phyloP scores from a whole-genome alignment of 768 basidiomycete species.

The Kwoniella mangroviensis region DNA sequence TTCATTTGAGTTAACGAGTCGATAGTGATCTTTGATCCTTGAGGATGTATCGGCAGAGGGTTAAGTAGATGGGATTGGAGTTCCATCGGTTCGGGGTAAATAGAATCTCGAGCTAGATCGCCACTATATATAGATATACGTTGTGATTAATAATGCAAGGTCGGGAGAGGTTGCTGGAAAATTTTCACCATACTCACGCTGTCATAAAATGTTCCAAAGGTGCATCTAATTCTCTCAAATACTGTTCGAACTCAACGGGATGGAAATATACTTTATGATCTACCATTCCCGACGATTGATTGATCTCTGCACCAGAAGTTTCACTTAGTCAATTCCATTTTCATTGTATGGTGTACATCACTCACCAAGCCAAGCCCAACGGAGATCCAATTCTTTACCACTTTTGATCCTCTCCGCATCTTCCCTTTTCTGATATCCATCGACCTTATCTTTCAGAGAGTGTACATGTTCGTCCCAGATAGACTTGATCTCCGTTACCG shows the following conservation, averaged over 20 bases:
- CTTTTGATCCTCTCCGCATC: constrained; percentile 16
- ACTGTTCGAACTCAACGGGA: constrained; percentile 18
- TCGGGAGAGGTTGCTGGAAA: too few relatives aligned
- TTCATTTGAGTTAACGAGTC: background rate
- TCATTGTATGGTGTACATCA: too few relatives aligned
- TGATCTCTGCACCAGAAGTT: constrained; percentile 12
- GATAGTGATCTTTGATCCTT: constrained; percentile 2
- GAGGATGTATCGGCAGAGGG: constrained; percentile 19
- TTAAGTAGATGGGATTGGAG: constrained; percentile 24
- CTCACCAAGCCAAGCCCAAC: constrained; percentile 48
- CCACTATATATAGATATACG: constrained; percentile 12
- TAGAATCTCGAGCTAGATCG: constrained; percentile 36
- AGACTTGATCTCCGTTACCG: constrained; percentile 1
- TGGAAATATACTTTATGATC: constrained; percentile 13
- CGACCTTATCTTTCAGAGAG: background rate
- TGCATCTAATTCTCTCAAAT: constrained; percentile 42
- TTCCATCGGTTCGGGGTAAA: constrained; percentile 1
- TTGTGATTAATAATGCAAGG: background rate
- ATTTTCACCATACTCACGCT: constrained; percentile 24
- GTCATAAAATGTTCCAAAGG: constrained; percentile 45
- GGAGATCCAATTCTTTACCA: constrained; percentile 18
- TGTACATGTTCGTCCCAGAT: constrained; percentile 22
- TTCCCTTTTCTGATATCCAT: background rate
- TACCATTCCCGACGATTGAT: constrained; percentile 3
- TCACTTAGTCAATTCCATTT: too few relatives aligned